Conservation (phyloP, 2,329 filamentous ascomycete species). For the Hortaea sp. region DNA sequence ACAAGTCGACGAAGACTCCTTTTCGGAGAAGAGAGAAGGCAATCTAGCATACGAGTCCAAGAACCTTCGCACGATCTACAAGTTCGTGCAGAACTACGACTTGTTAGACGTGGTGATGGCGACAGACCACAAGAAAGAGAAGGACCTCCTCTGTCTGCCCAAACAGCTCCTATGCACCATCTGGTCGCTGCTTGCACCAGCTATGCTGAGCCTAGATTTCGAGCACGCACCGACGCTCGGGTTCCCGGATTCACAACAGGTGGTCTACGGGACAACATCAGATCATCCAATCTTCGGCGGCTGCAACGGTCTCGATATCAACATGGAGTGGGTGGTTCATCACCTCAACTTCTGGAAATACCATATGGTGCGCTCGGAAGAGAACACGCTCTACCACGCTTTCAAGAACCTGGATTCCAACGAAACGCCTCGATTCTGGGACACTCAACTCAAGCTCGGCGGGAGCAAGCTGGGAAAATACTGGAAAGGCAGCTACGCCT, state of each 20-base stretch:
- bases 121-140: background rate
- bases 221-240: constrained; percentile 11
- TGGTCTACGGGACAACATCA: constrained; percentile 31
- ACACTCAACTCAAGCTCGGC: constrained; percentile 7
- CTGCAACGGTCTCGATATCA: constrained; percentile 27
- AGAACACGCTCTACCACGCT: constrained; percentile 27
- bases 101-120: constrained; percentile 5
- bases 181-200: constrained; percentile 23
- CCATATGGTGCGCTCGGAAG: constrained; percentile 33
- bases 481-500: constrained; percentile 45
- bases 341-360: constrained; percentile 45
- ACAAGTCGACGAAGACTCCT: constrained; percentile 22
- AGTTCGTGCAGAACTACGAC: constrained; percentile 21
- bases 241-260: constrained; percentile 37
- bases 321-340: constrained; percentile 38
- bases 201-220: constrained; percentile 11
- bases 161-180: constrained; percentile 15
- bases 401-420: constrained; percentile 26
- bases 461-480: constrained; percentile 25
- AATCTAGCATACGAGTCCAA: constrained; percentile 19
- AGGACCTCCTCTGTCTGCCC: constrained; percentile 2
- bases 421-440: constrained; percentile 32
- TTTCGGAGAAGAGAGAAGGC: constrained; percentile 16
- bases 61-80: constrained; percentile 24
- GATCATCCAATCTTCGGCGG: constrained; percentile 33